Base-by-base conservation (phyloP, 306 rosid species). In the Trifolium fragiferum region DNA sequence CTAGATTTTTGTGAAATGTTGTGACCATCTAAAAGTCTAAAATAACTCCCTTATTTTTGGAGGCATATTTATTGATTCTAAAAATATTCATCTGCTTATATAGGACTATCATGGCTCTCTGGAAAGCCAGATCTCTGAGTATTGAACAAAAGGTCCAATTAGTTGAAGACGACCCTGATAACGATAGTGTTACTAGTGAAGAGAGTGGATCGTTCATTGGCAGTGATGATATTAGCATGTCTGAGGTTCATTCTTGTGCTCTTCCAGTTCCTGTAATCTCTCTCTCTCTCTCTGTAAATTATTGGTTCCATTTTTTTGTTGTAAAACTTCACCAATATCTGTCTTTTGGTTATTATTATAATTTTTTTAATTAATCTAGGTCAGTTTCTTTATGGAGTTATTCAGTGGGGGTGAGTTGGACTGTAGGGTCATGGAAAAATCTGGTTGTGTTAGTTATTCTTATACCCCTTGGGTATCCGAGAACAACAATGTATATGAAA, bases 61-160 rank as follows among this genome's bases (percentile, higher is more conserved):
- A 44, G 50, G 50, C 15, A 44, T 44, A 8, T 53, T 50, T 25
- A 19, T 33, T 13, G 37, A 76, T 12, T 47, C 70, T 70, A 60
- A 78, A 81, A 46, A 50, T 75, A 64, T 74, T 46, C 46, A 61
- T 75, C 37, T 78, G 73, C 62, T 79, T 73, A 73, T 64, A 58
- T 72, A 92, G 99, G 88, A 95, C 97, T 64, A 95, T 95, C 77
- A 87, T 92, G 98, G 97, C 92, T 54, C 90, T 95, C 4, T 95
- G 99, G 99, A 95, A 90, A 84, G 89, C 99, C 46, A 92, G 87
- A 82, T 86, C 96, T 33, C 78, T 90, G 87, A 92, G 87, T 84
- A 93, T 91, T n/a, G 99, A 95, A 83, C 99, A 95, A 82, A 90
- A 87, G 82, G 95, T 85, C 77, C 87, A 82, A 68, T 85, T 95